phyloP scores from a whole-genome alignment of 768 basidiomycete species.

The Amyloporia xantha region DNA sequence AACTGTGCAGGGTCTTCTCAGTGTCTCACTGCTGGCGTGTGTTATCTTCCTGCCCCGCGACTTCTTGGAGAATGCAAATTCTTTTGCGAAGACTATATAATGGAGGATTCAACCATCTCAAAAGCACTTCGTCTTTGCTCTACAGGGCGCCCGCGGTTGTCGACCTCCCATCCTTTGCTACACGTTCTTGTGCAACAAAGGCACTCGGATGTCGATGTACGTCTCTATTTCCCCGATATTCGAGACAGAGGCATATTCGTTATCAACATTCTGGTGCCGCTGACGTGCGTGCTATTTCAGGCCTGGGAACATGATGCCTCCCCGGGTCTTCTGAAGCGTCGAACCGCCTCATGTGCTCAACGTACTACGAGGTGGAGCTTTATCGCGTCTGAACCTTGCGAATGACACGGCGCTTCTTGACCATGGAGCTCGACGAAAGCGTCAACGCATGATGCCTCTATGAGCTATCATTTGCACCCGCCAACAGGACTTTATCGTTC shows the following conservation, averaged over 20 bases:
- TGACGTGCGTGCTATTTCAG: too few relatives aligned
- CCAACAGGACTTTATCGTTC: too few relatives aligned
- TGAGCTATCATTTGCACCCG: too few relatives aligned
- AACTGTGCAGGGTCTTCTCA: not conserved
- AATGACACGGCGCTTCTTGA: too few relatives aligned
- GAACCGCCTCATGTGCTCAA: not conserved
- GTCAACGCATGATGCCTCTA: too few relatives aligned
- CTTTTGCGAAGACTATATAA: slow-evolving; percentile 24
- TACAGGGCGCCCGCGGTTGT: slow-evolving; percentile 17
- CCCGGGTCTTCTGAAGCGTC: too few relatives aligned
- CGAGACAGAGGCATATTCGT: too few relatives aligned
- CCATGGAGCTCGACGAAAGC: too few relatives aligned
- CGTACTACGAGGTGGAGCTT: too few relatives aligned
- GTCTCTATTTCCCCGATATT: not conserved
- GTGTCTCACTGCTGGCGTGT: not conserved
- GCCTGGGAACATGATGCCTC: too few relatives aligned
- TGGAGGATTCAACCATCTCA: slow-evolving; percentile 27
- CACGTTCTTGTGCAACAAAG: slow-evolving; percentile 4
- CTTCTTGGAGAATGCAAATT: slow-evolving; percentile 14
- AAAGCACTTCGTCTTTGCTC: slow-evolving; percentile 20
- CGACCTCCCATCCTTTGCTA: slow-evolving; percentile 14
- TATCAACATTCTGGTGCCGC: too few relatives aligned
- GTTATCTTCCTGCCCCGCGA: not conserved
- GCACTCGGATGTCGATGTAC: not conserved
- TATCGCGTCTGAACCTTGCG: too few relatives aligned